A percentile compares a stretch with the other conserved stretches of the same genome.
Conservation (phyloP, 129 eudicot genomes). For the Lactuca sativa region DNA sequence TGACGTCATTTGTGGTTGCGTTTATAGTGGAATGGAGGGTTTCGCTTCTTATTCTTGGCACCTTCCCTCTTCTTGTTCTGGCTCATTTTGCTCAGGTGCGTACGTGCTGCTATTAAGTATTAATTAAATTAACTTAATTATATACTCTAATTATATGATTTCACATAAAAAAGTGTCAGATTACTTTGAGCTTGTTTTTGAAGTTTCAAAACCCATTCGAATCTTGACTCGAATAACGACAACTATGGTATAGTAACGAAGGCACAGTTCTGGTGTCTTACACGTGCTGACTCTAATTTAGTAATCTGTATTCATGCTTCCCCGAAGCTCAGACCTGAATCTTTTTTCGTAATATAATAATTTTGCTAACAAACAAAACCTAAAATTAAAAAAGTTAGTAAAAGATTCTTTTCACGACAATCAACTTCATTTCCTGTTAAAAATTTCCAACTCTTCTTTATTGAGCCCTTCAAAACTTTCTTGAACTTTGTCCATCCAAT, state of each 20-base stretch:
- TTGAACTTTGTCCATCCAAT: background rate
- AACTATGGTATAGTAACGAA: slow-evolving; percentile 30
- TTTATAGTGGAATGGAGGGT: slow-evolving; percentile 98
- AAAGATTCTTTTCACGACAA: slow-evolving; percentile 34
- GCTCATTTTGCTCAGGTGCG: slow-evolving; percentile 97
- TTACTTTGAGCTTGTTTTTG: background rate
- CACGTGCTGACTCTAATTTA: slow-evolving; percentile 48
- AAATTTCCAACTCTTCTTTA: slow-evolving; percentile 13
- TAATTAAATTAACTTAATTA: background rate
- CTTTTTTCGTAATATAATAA: slow-evolving; percentile 17
- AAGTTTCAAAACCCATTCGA: slow-evolving; percentile 11
- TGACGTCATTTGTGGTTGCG: slow-evolving; percentile 93
- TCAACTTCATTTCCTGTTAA: slow-evolving; percentile 40
- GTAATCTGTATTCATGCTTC: slow-evolving; percentile 32
- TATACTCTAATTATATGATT: slow-evolving; percentile 2
- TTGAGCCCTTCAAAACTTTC: slow-evolving; percentile 34
- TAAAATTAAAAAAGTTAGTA: slow-evolving; percentile 3
- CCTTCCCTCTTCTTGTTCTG: slow-evolving; percentile 93
- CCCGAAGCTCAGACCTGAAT: slow-evolving; percentile 36
- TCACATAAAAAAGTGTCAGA: background rate
- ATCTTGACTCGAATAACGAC: slow-evolving; percentile 49
- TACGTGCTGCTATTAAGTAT: background rate
- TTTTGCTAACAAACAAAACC: slow-evolving; percentile 9
- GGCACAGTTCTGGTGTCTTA: slow-evolving; percentile 37
- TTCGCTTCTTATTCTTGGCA: slow-evolving; percentile 83